A percentile compares a stretch with the other conserved stretches of the same genome.
Evolutionary conservation across 2,329 filamentous ascomycete genomes (phyloP).

Genomic region (Exutisphaerella laricina): DNA sequence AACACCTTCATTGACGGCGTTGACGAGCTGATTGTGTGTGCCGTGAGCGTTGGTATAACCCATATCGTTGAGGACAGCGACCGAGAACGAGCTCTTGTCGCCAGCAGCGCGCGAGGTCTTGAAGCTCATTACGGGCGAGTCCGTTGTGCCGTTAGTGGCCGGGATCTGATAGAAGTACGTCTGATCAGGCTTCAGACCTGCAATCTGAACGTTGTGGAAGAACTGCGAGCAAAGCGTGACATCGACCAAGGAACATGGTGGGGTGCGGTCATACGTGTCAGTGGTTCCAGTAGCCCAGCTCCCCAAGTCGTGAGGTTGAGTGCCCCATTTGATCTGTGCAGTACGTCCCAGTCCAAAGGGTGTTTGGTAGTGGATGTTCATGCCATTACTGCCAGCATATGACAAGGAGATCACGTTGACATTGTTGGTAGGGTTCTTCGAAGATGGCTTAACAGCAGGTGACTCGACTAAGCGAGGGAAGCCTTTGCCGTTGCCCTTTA

Average conservation of each 20-base stretch:
- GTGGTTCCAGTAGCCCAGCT: conserved; percentile 37
- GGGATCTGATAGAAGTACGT: conserved; percentile 50
- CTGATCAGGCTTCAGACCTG: conserved; percentile 38
- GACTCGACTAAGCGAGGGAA: conserved; percentile 47
- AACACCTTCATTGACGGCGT: conserved; percentile 41
- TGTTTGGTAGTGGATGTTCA: conserved; percentile 52
- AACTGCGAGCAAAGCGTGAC: conserved; percentile 49
- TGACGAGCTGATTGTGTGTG: conserved; percentile 41
- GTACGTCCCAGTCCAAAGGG: conserved; percentile 47
- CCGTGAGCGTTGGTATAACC: conserved; percentile 50
- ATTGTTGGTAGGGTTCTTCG: conserved; percentile 45
- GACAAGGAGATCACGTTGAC: conserved; percentile 49
- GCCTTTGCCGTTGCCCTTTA: conserved; percentile 50
- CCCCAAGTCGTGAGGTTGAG: conserved; percentile 28
- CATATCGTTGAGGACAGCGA: conserved; percentile 50
- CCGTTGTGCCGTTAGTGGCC: conserved; percentile 47
- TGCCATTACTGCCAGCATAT: conserved; percentile 43
- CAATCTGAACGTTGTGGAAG: conserved; percentile 48
- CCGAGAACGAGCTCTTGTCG: conserved; percentile 38
- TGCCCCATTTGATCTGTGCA: conserved; percentile 44
- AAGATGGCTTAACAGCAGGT: conserved; percentile 45
- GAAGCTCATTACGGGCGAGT: conserved; percentile 44
- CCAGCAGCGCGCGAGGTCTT: conserved; percentile 44
- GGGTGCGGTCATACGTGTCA: conserved; percentile 47
- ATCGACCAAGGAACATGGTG: conserved; percentile 43